A percentile compares a stretch with the other conserved stretches of the same genome.
These are phyloP conservation scores for Ottelia alismoides DNA, from an alignment of 106 monocot genomes.

Conservation along the genomic window DNA sequence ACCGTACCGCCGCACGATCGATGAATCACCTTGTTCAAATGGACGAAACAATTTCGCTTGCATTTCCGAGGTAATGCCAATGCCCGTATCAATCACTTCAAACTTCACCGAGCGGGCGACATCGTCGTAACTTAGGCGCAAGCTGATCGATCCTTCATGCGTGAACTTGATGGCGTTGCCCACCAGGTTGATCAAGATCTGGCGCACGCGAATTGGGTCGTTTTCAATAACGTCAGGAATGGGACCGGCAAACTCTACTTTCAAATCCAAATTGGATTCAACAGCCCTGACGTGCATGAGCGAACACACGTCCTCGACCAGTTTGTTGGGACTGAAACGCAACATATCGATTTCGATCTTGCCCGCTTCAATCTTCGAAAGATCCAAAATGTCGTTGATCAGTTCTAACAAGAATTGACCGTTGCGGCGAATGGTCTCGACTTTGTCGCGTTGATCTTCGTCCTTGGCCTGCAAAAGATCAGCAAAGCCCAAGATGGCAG, in stretches of 20 bases:
- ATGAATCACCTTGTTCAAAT: background rate
- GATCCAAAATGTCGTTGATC: too few relatives aligned
- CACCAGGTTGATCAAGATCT: background rate
- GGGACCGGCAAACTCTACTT: background rate
- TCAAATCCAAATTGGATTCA: background rate
- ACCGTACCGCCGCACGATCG: background rate
- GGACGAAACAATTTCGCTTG: background rate
- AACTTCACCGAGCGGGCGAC: background rate
- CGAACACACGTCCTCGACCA: background rate
- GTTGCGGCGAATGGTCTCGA: background rate
- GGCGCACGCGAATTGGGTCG: background rate
- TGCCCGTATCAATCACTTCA: background rate
- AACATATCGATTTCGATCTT: background rate
- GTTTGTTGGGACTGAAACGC: background rate
- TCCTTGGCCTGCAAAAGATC: background rate
- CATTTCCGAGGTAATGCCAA: background rate
- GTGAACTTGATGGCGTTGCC: background rate
- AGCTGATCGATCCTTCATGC: background rate
- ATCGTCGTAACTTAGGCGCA: background rate
- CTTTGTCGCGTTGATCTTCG: background rate
- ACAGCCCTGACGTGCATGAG: background rate
- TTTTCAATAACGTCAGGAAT: background rate
- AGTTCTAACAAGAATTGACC: background rate
- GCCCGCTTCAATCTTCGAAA: background rate
- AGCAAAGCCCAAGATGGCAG: background rate